A percentile compares a stretch with the other conserved stretches of the same genome.
These are phyloP conservation scores for Chalciporus sphaerocephalus DNA, from an alignment of 768 basidiomycete species.

Conservation along the genomic window DNA sequence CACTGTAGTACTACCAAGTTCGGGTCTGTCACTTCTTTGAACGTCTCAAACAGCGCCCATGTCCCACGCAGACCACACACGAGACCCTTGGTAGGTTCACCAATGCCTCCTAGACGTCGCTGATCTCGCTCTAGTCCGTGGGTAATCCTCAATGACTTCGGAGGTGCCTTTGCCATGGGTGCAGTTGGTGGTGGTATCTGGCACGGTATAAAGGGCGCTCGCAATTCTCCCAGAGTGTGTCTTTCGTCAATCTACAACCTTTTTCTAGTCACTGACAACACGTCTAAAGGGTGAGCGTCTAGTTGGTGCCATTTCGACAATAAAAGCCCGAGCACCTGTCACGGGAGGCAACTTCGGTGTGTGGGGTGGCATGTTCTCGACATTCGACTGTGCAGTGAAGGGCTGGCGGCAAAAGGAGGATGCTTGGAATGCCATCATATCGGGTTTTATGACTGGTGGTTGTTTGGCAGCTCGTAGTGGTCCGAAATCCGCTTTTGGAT, in stretches of 20 bases:
- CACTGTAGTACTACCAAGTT: no score
- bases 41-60: slow-evolving; percentile 35
- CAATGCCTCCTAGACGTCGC: not conserved
- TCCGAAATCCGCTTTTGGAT: slow-evolving; percentile 83
- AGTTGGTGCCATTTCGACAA: slow-evolving; percentile 88
- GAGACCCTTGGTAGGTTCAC: slow-evolving; percentile 77
- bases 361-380: slow-evolving; percentile 98
- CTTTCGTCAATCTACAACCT: not conserved
- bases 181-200: slow-evolving; percentile 97
- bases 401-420: slow-evolving; percentile 96
- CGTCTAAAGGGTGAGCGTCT: slow-evolving; percentile 82
- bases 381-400: slow-evolving; percentile 98
- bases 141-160: slow-evolving; percentile 98
- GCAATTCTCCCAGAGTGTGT: slow-evolving; percentile 90
- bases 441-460: slow-evolving; percentile 98
- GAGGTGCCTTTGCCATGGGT: slow-evolving; percentile 97
- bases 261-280: not conserved
- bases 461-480: slow-evolving; percentile 93
- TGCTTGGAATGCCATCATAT: slow-evolving; percentile 98
- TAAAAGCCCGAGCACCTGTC: slow-evolving; percentile 97
- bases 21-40: not conserved
- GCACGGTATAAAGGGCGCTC: slow-evolving; percentile 97
- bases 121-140: slow-evolving; percentile 64
- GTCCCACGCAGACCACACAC: slow-evolving; percentile 89
- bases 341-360: slow-evolving; percentile 96